Base-by-base conservation (phyloP, 805 yeast species). In the Ogataea methylovora region DNA sequence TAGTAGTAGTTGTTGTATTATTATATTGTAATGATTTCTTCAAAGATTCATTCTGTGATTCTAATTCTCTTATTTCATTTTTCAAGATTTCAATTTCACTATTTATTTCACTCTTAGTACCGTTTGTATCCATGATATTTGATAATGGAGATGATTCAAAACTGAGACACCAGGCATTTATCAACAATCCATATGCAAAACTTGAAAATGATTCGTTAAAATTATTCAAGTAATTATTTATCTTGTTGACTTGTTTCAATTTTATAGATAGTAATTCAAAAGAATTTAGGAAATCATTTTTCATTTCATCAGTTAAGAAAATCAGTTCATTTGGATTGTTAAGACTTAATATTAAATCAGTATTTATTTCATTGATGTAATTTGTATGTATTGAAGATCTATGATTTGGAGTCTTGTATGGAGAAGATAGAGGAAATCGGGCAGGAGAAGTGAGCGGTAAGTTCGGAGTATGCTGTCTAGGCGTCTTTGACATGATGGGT, bases 121-220 rank as follows among this genome's bases (percentile, higher is more conserved):
- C 8, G 42, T 11, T 10, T 6, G n/a, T 8, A 10, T 11, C n/a
- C 26, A n/a, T 11, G n/a, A n/a, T 7, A 11, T 13, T 24, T 24
- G 26, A 24, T 34, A 6, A 40, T 1, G 58, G 54, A 3, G 52
- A 40, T 31, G 54, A 51, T 15, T 63, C 59, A 46, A 84, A 84
- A 48, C 83, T 87, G 19, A 82, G 82, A 57, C 95, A 84, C 80
- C 92, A 86, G 41, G 94, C 88, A 48, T 87, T 85, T 56, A 85
- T 76, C 51, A 81, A 75, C 32, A 86, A 58, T 2, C 95, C 95
- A 48, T 83, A 84, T 34, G 86, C 52, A 35, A 86, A 77, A 26
- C 88, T 16, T 8, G 23, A 21, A n/a, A 30, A 30, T 8, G 33
- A 30, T 17, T 30, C 33, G 17, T 30, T 30, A 13, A 30, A 30